Base-by-base conservation (phyloP, 1,284 basidiomycete genomes). In the Amylostereum areolatum region DNA sequence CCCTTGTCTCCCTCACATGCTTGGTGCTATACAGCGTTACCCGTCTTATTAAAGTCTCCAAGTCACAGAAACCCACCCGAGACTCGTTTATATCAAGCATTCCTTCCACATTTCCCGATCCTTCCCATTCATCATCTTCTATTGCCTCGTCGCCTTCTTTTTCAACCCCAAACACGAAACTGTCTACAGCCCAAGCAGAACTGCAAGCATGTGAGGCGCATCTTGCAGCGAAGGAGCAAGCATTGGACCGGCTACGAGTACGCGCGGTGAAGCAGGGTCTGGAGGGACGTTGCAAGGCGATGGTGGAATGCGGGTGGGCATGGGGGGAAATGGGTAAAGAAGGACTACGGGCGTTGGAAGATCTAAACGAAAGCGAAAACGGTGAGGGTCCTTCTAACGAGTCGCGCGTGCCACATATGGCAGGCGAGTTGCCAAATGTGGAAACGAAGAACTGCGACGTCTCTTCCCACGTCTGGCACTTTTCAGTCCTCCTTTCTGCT, bases 181-280 rank as follows among this genome's bases (percentile, higher is more conserved):
- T 90, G 8, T 70, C 71, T 0, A 64, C 75, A 2, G 86, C 86
- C 0, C 88, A 90, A 55, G 69, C 80, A 0, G 83, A 89, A 55
- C 68, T 90, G 12, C 85, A 89, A 55, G 88, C 85, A 6, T 91
- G 88, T 62, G 86, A 90, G 58, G 70, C 77, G 0, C 83, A 85
- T 51, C 70, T 90, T 4, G 81, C 81, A 0, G 55, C 66, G 28
- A 87, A 86, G 62, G 85, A 90, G 58, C 71, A 66, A 24, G 81
- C 83, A 48, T 72, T 89, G 3, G 76, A 77, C 2, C 62, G 62
- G 0, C 67, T 74, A 45, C 72, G 86, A 1, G 64, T 70, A 25
- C 67, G 66, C 25, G 70, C 80, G 9, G 70, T 87, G 9, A 68
- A 71, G n/a, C 73, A 80, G 36, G 85, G 85, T 0, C 68, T 90